Percentiles rank a stretch among this genome's conserved stretches.
Conservation (phyloP, 805 yeast genomes). For the Millerozyma miso region DNA sequence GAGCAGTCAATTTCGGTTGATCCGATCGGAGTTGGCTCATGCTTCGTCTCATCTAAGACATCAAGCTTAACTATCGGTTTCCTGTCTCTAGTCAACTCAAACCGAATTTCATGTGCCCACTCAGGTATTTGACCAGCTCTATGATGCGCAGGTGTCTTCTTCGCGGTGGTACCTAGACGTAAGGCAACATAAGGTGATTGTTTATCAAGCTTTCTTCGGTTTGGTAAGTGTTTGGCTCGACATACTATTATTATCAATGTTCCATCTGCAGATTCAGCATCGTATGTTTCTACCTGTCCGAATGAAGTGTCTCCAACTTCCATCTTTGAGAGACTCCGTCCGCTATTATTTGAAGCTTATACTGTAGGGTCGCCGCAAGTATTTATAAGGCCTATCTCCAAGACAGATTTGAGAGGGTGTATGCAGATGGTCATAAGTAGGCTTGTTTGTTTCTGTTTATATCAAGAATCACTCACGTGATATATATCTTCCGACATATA, state of each 20-base stretch:
- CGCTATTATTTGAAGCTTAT: no score
- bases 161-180: slow-evolving; percentile 76
- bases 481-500: background rate
- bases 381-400: no score
- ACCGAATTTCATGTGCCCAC: slow-evolving; percentile 77
- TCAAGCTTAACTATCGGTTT: slow-evolving; percentile 64
- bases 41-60: slow-evolving; percentile 79
- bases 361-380: no score
- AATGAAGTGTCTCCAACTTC: background rate
- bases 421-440: background rate
- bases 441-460: background rate
- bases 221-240: slow-evolving; percentile 82
- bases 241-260: slow-evolving; percentile 71
- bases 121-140: slow-evolving; percentile 94
- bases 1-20: slow-evolving; percentile 74
- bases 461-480: background rate
- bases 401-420: no score
- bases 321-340: no score
- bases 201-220: slow-evolving; percentile 80
- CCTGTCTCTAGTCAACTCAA: slow-evolving; percentile 59
- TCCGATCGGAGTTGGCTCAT: slow-evolving; percentile 84
- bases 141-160: slow-evolving; percentile 69
- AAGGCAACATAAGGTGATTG: slow-evolving; percentile 89
- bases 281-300: background rate
- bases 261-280: slow-evolving; percentile 41